Evolutionary conservation across 1,139 yeast genomes (phyloP).

Genomic region (Blastobotrys petasosporus): DNA sequence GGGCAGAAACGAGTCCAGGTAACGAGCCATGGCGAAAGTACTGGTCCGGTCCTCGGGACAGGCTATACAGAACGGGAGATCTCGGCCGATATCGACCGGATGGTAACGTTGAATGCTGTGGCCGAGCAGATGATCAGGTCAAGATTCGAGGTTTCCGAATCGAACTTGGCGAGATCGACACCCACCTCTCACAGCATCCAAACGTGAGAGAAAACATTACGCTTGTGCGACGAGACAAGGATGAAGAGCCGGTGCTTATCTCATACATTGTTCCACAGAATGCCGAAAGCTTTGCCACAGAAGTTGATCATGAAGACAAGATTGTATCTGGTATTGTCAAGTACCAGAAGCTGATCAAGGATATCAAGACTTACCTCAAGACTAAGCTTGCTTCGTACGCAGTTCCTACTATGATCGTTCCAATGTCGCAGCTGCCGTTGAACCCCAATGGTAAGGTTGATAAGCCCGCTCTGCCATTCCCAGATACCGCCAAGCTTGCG

Average conservation of each 20-base stretch:
- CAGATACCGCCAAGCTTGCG: constrained; percentile 77
- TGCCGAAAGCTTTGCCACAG: constrained; percentile 40
- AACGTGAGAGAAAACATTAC: constrained; percentile 88
- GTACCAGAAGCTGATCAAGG: constrained; percentile 71
- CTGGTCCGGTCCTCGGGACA: constrained; percentile 93
- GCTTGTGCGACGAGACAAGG: constrained; percentile 85
- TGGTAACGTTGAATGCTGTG: constrained; percentile 97
- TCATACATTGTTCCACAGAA: constrained; percentile 87
- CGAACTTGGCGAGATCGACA: constrained; percentile 96
- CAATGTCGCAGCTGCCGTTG: constrained; percentile 76
- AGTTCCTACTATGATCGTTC: constrained; percentile 86
- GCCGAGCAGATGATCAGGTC: constrained; percentile 98
- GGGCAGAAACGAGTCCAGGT: constrained; percentile 50
- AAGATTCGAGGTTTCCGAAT: constrained; percentile 98
- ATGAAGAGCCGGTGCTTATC: constrained; percentile 84
- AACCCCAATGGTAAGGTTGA: constrained; percentile 99
- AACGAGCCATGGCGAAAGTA: constrained; percentile 66
- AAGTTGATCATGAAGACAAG: constrained; percentile 44
- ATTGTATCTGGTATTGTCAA: constrained; percentile 72
- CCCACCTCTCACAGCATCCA: constrained; percentile 90
- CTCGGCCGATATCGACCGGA: constrained; percentile 94
- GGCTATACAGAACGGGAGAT: constrained; percentile 95
- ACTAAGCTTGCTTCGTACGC: constrained; percentile 90
- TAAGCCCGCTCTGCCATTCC: constrained; percentile 94
- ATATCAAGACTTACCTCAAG: constrained; percentile 73